Percentiles rank a stretch among this genome's conserved stretches.
phyloP scores from a whole-genome alignment of 257 asterid genomes.

The Rehmannia glutinosa region DNA sequence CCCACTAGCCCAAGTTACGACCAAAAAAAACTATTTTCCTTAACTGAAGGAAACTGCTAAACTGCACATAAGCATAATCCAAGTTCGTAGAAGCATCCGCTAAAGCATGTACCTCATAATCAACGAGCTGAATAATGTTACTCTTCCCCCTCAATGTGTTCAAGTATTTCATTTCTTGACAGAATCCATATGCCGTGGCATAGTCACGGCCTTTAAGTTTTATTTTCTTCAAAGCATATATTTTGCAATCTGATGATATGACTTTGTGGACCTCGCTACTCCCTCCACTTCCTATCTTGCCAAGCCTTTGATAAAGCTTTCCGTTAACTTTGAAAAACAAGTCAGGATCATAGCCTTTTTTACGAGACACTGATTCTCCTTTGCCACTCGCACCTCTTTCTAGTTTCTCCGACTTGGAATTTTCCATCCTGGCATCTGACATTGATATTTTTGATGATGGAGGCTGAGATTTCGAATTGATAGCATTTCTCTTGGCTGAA shows the following conservation, averaged over 20 bases:
- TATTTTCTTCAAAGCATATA: constrained; percentile 89
- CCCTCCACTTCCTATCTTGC: constrained; percentile 99
- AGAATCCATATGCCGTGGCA: constrained; percentile 95
- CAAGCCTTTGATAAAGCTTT: constrained; percentile 92
- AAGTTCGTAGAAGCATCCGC: too few species aligned
- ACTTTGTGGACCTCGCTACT: constrained; percentile 99
- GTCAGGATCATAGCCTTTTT: constrained; percentile 79
- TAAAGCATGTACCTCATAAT: constrained; percentile 56
- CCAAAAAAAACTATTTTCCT: too few species aligned
- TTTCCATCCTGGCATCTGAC: constrained; percentile 42
- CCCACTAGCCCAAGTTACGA: too few species aligned
- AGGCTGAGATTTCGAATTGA: constrained; percentile 37
- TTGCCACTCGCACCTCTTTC: constrained; percentile 58
- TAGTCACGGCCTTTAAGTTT: constrained; percentile 97
- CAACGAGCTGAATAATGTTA: constrained; percentile 72
- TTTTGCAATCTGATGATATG: constrained; percentile 85
- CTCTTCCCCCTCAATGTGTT: constrained; percentile 70
- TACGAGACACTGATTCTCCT: constrained; percentile 67
- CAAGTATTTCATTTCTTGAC: constrained; percentile 87
- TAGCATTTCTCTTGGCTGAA: constrained; percentile 33
- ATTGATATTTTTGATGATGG: constrained; percentile 36
- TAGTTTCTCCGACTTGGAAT: constrained; percentile 50
- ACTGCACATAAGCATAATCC: too few species aligned
- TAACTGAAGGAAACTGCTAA: too few species aligned
- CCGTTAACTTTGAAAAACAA: constrained; percentile 92